Base-by-base conservation (phyloP, 2,329 filamentous ascomycete genomes). In the Sarocladium oryzae region DNA sequence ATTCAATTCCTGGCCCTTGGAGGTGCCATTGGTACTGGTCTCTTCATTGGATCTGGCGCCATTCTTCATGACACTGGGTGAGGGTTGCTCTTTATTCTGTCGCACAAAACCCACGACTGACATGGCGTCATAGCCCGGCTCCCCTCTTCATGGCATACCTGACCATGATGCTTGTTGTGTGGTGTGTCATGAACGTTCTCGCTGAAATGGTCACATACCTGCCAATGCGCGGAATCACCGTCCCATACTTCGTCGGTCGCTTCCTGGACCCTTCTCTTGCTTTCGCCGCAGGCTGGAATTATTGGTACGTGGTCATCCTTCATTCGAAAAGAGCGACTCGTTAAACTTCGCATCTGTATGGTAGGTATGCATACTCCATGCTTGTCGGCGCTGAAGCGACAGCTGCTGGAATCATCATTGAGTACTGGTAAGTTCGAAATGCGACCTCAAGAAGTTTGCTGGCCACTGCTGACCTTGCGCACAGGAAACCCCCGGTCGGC, bases 21-120 rank as follows among this genome's bases (percentile, higher is more conserved):
- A 40, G 77, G 77, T 54, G 79, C 77, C 20, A 84, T 85, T 56
- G 81, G 81, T 51, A 85, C 81, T 3, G 81, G 81, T 57, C 72
- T 85, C 18, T 85, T 85, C 62, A 74, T 85, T 54, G 79, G 81
- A 52, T 81, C 78, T 33, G 81, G 81, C 21, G 67, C 67, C 53
- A 79, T 82, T 50, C 67, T 85, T 50, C 69, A 74, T 30, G 66
- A 69, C 9, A 75, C 76, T 24, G 82, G 82, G 2, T 48, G 28
- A 43, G 40, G 11, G 16, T 18, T 28, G 21, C 11, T 15, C n/a
- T 33, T 3, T 9, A 7, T 8, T 4, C 43, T 7, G 4, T 21
- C 20, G 28, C 28, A 26, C 15, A 9, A 4, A n/a, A 33, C 6
- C 10, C 4, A 33, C 20, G 10, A n/a, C 43, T 48, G 18, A 48